These are phyloP conservation scores for Paragyromitra xinjiangensis DNA, from an alignment of 495 filamentous ascomycete genomes.

Conservation along the genomic window DNA sequence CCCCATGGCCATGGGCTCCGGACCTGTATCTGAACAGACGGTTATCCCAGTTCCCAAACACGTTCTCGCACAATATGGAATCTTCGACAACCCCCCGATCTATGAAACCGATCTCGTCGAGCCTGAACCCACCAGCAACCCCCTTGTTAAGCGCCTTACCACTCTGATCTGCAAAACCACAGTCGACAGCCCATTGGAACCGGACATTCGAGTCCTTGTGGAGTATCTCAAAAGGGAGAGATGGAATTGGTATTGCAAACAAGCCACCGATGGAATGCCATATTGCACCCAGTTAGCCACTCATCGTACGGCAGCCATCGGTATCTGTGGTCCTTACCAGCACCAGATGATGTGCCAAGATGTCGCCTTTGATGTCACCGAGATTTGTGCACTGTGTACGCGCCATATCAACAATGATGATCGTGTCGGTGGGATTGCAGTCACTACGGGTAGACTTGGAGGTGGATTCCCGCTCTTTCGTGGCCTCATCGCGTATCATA, in stretches of 20 bases:
- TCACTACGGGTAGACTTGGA: conserved; percentile 4
- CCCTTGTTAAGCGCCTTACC: neutral
- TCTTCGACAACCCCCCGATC: neutral
- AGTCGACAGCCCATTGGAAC: conserved; percentile 18
- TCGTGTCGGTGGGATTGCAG: conserved; percentile 21
- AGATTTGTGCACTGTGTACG: conserved; percentile 8
- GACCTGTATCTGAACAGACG: neutral
- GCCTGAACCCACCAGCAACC: neutral
- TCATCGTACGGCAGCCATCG: conserved; percentile 18
- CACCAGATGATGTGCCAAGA: conserved; percentile 12
- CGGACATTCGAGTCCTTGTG: conserved; percentile 8
- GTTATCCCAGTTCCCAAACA: conserved; percentile 2
- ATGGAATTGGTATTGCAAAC: conserved; percentile 22
- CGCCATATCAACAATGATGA: conserved; percentile 26
- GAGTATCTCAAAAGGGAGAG: conserved; percentile 14
- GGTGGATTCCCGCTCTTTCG: neutral
- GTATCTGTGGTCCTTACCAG: conserved; percentile 16
- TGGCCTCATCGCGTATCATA: conserved; percentile 23
- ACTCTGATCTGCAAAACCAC: conserved; percentile 5
- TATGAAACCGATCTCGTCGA: neutral
- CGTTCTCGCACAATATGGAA: conserved; percentile 20
- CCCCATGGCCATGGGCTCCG: neutral
- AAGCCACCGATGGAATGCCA: conserved; percentile 11
- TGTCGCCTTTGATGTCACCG: neutral
- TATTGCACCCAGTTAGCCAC: conserved; percentile 20